Conservation (phyloP, 495 filamentous ascomycete genomes). For the Cercophora scortea region DNA sequence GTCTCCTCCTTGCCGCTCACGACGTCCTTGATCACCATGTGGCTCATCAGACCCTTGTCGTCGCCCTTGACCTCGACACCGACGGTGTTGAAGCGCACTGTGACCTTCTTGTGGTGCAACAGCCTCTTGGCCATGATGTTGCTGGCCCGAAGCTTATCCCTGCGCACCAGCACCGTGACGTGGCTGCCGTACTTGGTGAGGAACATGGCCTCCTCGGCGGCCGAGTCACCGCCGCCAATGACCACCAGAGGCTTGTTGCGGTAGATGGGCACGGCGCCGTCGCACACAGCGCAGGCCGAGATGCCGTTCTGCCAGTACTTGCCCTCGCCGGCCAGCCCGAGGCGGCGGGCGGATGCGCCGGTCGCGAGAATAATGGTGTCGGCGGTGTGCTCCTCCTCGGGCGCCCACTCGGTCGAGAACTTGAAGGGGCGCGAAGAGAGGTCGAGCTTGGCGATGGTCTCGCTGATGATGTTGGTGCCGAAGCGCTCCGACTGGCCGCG, state of each 20-base stretch:
- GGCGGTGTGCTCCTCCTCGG: constrained; percentile 73
- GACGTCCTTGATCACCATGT: constrained; percentile 73
- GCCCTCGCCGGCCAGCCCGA: constrained; percentile 82
- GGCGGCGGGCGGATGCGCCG: constrained; percentile 78
- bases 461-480: constrained; percentile 83
- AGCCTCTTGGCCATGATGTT: constrained; percentile 89
- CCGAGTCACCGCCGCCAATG: constrained; percentile 94
- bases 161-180: constrained; percentile 88
- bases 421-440: constrained; percentile 80
- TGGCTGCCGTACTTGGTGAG: constrained; percentile 93
- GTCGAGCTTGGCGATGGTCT: constrained; percentile 87
- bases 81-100: constrained; percentile 74
- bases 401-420: constrained; percentile 76
- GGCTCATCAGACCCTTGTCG: constrained; percentile 76
- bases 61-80: constrained; percentile 79
- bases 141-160: constrained; percentile 74
- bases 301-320: constrained; percentile 96
- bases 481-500: constrained; percentile 83
- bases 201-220: constrained; percentile 96
- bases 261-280: constrained; percentile 96
- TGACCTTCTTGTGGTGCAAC: constrained; percentile 76
- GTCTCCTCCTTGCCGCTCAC: constrained; percentile 68
- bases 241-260: constrained; percentile 90
- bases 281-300: constrained; percentile 93
- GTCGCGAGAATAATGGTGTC: constrained; percentile 92